Percentiles rank a stretch among this genome's conserved stretches.
These are phyloP conservation scores for Aspergillus quadrilineatus DNA, from an alignment of 2,329 filamentous ascomycete species.

Conservation along the genomic window DNA sequence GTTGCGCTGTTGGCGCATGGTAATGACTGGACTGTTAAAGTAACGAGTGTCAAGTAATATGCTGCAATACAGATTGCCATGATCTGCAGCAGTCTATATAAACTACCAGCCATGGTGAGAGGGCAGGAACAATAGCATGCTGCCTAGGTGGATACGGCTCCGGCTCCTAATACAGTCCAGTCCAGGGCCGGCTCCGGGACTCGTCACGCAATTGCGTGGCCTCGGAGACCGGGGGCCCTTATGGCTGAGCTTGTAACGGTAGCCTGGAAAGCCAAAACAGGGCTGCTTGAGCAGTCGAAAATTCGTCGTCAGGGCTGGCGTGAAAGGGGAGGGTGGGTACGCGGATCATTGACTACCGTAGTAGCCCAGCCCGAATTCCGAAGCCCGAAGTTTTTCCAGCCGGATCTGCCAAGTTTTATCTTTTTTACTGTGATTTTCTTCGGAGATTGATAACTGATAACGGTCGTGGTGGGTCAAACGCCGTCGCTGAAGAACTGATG, in stretches of 20 bases:
- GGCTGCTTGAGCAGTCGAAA: not conserved
- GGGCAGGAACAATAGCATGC: not conserved
- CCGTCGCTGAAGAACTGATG: not conserved
- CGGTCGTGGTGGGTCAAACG: not conserved
- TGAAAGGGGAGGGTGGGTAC: not conserved
- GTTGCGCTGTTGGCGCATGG: constrained; percentile 8
- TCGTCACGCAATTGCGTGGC: constrained; percentile 3
- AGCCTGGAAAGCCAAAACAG: not conserved
- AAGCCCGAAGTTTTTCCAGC: not conserved
- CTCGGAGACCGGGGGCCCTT: not conserved
- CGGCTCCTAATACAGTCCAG: not conserved
- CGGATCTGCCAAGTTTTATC: not conserved
- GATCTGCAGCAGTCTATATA: not conserved
- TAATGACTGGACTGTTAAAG: not conserved
- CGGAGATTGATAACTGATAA: not conserved
- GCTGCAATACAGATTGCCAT: not conserved
- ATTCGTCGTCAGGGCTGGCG: too few relatives aligned
- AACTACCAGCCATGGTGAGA: not conserved
- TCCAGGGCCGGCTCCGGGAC: not conserved
- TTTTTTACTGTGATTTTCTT: not conserved
- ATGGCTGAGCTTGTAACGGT: not conserved
- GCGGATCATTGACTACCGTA: not conserved
- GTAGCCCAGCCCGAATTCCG: not conserved
- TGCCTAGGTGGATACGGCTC: not conserved
- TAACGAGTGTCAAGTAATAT: not conserved